Evolutionary conservation across 208 protist species (phyloP).

Genomic region (Crithidia bombi): DNA sequence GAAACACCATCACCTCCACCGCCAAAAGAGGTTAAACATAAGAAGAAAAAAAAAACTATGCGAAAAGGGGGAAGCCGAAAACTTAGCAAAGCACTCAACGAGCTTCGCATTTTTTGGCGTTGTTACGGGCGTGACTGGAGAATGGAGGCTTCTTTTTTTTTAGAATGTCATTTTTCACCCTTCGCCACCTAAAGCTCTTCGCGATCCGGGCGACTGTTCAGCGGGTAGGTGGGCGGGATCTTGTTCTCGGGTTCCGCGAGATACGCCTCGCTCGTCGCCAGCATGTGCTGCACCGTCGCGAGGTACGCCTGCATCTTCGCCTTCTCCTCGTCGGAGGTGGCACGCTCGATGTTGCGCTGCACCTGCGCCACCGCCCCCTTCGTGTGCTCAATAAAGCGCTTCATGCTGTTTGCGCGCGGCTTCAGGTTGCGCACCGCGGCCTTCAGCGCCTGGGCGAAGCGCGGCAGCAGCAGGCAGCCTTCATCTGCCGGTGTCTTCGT

Average conservation of each 20-base stretch:
- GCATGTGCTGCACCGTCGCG: constrained; percentile 34
- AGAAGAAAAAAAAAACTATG: constrained; percentile 12
- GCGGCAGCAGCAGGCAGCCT: constrained; percentile 33
- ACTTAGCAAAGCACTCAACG: background rate
- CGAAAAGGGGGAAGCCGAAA: background rate
- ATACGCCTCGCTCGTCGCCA: constrained; percentile 34
- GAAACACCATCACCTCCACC: too few relatives aligned
- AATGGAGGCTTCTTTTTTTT: background rate
- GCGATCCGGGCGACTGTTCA: constrained; percentile 9
- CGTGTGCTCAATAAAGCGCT: constrained; percentile 37
- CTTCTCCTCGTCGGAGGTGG: constrained; percentile 36
- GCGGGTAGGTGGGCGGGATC: constrained; percentile 32
- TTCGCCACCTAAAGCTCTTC: constrained; percentile 8
- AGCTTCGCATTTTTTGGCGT: constrained; percentile 6
- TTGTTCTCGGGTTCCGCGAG: constrained; percentile 30
- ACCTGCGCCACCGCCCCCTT: constrained; percentile 24
- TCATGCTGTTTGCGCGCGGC: constrained; percentile 37
- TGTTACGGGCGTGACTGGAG: too few relatives aligned
- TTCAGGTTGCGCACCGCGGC: constrained; percentile 30
- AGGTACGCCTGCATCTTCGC: constrained; percentile 31
- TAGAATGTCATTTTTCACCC: background rate
- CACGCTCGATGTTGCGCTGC: constrained; percentile 16
- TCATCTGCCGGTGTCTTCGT: constrained; percentile 41
- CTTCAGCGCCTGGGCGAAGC: constrained; percentile 30
- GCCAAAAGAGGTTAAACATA: too few relatives aligned